phyloP scores from a whole-genome alignment of 805 yeast genomes.

The Nakazawaea populi region DNA sequence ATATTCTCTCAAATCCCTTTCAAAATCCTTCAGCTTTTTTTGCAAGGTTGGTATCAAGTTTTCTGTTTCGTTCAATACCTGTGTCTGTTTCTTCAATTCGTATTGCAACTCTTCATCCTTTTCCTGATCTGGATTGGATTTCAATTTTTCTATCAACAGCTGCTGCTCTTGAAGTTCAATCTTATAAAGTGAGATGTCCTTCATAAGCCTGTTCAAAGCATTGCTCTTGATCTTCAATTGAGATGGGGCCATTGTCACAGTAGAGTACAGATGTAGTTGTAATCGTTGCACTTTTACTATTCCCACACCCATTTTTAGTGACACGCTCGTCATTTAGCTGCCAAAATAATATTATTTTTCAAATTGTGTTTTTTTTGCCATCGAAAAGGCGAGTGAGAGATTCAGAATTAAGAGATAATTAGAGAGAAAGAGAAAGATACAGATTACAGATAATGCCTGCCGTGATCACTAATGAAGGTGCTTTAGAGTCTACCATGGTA shows the following conservation, averaged over 20 bases:
- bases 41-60: constrained; percentile 44
- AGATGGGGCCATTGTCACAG: constrained; percentile 54
- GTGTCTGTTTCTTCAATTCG: constrained; percentile 52
- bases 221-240: constrained; percentile 63
- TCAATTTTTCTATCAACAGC: constrained; percentile 37
- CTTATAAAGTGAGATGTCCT: constrained; percentile 58
- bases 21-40: constrained; percentile 33
- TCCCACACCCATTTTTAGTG: too few species aligned
- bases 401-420: too few species aligned
- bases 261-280: background rate
- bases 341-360: background rate
- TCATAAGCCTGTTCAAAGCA: constrained; percentile 62
- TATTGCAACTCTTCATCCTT: constrained; percentile 47
- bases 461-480: constrained; percentile 28
- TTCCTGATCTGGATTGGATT: constrained; percentile 21
- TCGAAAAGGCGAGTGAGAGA: constrained; percentile 6
- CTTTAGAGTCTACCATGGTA: constrained; percentile 49
- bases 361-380: constrained; percentile 1
- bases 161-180: constrained; percentile 39
- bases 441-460: constrained; percentile 16
- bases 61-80: constrained; percentile 49
- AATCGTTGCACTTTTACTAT: too few species aligned
- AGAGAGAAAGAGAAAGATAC: too few species aligned
- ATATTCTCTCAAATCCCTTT: constrained; percentile 31
- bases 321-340: too few species aligned